These are phyloP conservation scores for Populus ilicifolia DNA, from an alignment of 345 rosid species.

Conservation along the genomic window DNA sequence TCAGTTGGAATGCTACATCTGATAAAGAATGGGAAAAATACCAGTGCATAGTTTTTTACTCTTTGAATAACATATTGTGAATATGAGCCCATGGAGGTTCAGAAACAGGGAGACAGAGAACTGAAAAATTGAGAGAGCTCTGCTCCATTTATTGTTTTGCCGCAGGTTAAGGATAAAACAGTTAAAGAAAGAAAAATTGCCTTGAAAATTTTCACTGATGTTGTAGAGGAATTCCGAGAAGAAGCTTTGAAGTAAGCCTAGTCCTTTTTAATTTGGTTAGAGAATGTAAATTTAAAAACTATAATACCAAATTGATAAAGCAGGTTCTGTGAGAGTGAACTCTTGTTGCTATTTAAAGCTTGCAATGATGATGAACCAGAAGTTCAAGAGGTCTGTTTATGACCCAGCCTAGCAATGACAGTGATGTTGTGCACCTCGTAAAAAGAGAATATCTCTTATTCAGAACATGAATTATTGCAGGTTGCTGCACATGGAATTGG, in stretches of 20 bases:
- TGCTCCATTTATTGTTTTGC: neutral
- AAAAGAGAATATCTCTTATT: neutral
- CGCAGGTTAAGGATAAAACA: neutral
- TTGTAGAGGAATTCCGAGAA: neutral
- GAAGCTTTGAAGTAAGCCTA: slow-evolving; percentile 1
- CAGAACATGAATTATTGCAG: neutral
- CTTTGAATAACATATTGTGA: neutral
- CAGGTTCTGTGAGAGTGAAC: neutral
- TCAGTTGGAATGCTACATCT: neutral
- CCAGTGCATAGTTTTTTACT: neutral
- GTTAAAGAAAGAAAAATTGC: slow-evolving; percentile 4
- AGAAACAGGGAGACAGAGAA: neutral
- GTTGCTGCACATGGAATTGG: neutral
- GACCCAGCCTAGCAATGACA: no score
- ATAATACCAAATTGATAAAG: neutral
- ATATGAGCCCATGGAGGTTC: neutral
- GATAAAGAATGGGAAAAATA: neutral
- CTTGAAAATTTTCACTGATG: neutral
- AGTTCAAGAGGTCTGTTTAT: neutral
- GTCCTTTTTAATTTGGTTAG: neutral
- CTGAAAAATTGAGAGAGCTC: neutral
- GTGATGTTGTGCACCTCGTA: neutral
- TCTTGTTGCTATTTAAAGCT: neutral
- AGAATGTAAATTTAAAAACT: neutral
- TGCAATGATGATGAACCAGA: neutral